A percentile compares a stretch with the other conserved stretches of the same genome.
These are phyloP conservation scores for Mucor lusitanicus DNA, from an alignment of 371 early-diverging fungal species.

Conservation along the genomic window DNA sequence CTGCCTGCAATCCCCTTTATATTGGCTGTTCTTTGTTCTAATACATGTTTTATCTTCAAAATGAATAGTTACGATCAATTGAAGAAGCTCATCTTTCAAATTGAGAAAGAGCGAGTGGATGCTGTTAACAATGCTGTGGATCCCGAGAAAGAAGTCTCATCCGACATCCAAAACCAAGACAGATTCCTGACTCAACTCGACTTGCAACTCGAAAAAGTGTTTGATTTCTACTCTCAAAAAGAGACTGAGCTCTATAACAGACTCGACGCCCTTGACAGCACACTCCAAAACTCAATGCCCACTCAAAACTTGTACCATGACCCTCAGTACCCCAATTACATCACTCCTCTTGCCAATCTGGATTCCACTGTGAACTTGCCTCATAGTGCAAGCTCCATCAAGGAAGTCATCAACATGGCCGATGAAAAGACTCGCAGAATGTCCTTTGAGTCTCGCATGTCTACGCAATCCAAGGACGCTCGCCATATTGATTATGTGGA, in stretches of 20 bases:
- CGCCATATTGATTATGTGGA: slow-evolving; percentile 22
- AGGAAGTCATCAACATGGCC: neutral
- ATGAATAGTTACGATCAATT: slow-evolving; percentile 76
- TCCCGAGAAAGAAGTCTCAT: slow-evolving; percentile 19
- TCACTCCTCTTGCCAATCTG: slow-evolving; percentile 15
- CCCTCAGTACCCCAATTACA: slow-evolving; percentile 1
- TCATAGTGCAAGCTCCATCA: neutral
- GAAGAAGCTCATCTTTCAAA: slow-evolving; percentile 86
- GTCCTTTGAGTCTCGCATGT: slow-evolving; percentile 32
- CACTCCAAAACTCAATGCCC: slow-evolving; percentile 15
- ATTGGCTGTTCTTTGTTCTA: neutral
- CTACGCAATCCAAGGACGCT: slow-evolving; percentile 16
- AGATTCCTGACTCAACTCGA: slow-evolving; percentile 72
- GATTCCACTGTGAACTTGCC: slow-evolving; percentile 22
- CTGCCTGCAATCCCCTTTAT: neutral
- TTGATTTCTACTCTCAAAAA: slow-evolving; percentile 78
- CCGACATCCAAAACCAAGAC: slow-evolving; percentile 21
- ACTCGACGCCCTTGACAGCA: slow-evolving; percentile 26
- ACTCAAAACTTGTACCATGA: slow-evolving; percentile 11
- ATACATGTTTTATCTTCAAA: neutral
- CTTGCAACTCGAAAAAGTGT: slow-evolving; percentile 79
- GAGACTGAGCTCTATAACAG: slow-evolving; percentile 69
- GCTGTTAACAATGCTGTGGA: slow-evolving; percentile 30
- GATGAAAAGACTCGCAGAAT: slow-evolving; percentile 7
- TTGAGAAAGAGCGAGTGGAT: slow-evolving; percentile 85